Evolutionary conservation across 495 filamentous ascomycete species (phyloP).

Genomic region (Tuber melanosporum): DNA sequence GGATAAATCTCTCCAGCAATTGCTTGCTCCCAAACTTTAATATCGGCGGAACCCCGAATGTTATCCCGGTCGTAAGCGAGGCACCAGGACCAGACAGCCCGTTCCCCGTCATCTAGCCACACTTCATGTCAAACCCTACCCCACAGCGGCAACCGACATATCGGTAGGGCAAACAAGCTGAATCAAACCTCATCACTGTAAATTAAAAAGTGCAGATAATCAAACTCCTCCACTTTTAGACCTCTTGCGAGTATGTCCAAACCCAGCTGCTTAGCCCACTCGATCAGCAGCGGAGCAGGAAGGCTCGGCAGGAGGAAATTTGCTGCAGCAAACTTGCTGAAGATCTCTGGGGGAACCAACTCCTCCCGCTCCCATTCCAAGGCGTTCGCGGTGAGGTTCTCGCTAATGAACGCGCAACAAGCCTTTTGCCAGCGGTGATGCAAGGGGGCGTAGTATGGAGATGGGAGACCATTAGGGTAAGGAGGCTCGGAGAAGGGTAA

Average conservation of each 20-base stretch:
- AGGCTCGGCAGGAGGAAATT: constrained; percentile 62
- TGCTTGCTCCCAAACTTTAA: constrained; percentile 58
- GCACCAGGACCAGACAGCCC: constrained; percentile 57
- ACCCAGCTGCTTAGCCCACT: constrained; percentile 58
- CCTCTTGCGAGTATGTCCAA: constrained; percentile 60
- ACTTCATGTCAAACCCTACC: background rate
- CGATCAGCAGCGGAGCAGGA: constrained; percentile 60
- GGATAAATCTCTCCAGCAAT: constrained; percentile 59
- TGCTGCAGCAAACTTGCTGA: constrained; percentile 53
- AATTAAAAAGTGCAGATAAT: constrained; percentile 64
- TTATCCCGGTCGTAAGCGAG: constrained; percentile 60
- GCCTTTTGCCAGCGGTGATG: constrained; percentile 61
- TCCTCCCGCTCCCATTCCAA: constrained; percentile 61
- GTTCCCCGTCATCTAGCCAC: constrained; percentile 53
- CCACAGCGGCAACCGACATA: constrained; percentile 27
- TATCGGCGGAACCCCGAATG: constrained; percentile 65
- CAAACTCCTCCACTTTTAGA: constrained; percentile 66
- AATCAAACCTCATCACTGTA: constrained; percentile 54
- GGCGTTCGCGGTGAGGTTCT: constrained; percentile 56
- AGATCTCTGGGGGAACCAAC: constrained; percentile 57
- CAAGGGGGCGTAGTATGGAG: constrained; percentile 58
- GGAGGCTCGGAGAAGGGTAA: constrained; percentile 71
- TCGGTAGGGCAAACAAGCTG: background rate
- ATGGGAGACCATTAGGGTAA: constrained; percentile 62
- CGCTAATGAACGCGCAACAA: constrained; percentile 57